Conservation (phyloP, 176 grass and related monocot genomes). For the Musa troglodytarum region DNA sequence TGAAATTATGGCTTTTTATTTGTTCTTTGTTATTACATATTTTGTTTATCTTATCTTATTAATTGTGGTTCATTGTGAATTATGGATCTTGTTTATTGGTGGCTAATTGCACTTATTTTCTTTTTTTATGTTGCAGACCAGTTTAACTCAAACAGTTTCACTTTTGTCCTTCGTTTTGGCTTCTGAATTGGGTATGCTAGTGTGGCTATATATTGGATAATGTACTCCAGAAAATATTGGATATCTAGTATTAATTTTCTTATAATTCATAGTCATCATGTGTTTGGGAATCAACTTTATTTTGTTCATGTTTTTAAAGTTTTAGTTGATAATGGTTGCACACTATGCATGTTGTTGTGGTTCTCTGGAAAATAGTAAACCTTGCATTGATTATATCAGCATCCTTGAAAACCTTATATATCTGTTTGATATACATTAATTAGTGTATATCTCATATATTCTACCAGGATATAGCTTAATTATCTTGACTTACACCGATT, state of each 20-base stretch:
- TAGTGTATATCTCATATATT: too few relatives aligned
- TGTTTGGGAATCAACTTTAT: too few relatives aligned
- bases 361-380: neutral
- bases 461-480: too few relatives aligned
- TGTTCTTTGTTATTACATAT: neutral
- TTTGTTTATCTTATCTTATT: neutral
- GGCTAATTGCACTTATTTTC: neutral
- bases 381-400: neutral
- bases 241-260: neutral
- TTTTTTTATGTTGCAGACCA: constrained; percentile 12
- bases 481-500: too few relatives aligned
- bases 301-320: too few relatives aligned
- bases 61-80: neutral
- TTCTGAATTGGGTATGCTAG: constrained; percentile 18
- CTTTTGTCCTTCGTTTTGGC: constrained; percentile 17
- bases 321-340: too few relatives aligned
- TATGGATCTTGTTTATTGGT: neutral
- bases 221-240: neutral
- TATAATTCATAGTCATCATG: neutral
- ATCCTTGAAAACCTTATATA: too few relatives aligned
- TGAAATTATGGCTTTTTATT: neutral
- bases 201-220: neutral
- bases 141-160: constrained; percentile 11
- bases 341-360: neutral
- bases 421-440: too few relatives aligned